These are phyloP conservation scores for Elaeis guineensis DNA, from an alignment of 176 grass and related monocot genomes.

Conservation along the genomic window DNA sequence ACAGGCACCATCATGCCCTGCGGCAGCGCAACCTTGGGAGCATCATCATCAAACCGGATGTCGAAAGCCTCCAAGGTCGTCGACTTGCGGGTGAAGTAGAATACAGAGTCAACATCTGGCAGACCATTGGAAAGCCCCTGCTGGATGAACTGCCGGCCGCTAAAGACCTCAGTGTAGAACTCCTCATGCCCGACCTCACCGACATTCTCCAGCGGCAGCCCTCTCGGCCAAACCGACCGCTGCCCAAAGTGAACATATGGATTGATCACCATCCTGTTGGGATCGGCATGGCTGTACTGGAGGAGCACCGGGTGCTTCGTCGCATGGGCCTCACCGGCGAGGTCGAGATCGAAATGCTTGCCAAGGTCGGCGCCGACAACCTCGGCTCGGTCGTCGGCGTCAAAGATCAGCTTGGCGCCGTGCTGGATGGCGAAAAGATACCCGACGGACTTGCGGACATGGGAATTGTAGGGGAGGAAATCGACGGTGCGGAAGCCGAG, in stretches of 20 bases:
- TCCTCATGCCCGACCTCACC: slow-evolving; percentile 84
- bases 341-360: slow-evolving; percentile 76
- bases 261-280: slow-evolving; percentile 85
- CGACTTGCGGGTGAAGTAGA: slow-evolving; percentile 95
- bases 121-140: slow-evolving; percentile 85
- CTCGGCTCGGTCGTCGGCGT: slow-evolving; percentile 88
- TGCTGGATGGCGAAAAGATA: slow-evolving; percentile 97
- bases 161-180: slow-evolving; percentile 88
- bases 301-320: slow-evolving; percentile 68
- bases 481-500: slow-evolving; percentile 87
- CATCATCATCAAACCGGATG: slow-evolving; percentile 74
- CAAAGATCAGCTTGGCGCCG: slow-evolving; percentile 87
- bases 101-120: slow-evolving; percentile 85
- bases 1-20: slow-evolving; percentile 91
- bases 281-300: slow-evolving; percentile 88
- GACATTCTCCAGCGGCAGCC: slow-evolving; percentile 74
- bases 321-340: slow-evolving; percentile 35
- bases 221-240: slow-evolving; percentile 88
- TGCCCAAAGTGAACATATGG: slow-evolving; percentile 97
- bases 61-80: slow-evolving; percentile 34
- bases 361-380: slow-evolving; percentile 64
- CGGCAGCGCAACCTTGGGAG: slow-evolving; percentile 76
- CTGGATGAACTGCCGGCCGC: slow-evolving; percentile 93
- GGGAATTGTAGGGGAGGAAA: slow-evolving; percentile 80
- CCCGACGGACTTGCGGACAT: slow-evolving; percentile 82